Percentiles rank a stretch among this genome's conserved stretches.
phyloP scores from a whole-genome alignment of 345 rosid genomes.

The Sonneratia alba region DNA sequence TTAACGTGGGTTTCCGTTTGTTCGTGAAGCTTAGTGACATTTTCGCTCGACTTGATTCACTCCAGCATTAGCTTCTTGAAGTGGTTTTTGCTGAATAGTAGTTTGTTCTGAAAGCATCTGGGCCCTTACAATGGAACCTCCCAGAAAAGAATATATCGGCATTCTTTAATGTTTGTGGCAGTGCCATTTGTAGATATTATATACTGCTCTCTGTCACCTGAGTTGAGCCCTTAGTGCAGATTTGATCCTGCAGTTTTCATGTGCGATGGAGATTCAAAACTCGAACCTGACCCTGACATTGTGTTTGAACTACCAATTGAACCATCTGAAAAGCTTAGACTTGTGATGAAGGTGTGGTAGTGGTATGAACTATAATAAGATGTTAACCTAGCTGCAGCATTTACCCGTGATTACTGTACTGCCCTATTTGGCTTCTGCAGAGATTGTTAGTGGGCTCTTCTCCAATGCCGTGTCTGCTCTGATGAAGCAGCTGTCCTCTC shows the following conservation, averaged over 20 bases:
- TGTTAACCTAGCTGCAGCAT: neutral
- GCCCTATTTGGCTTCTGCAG: constrained; percentile 32
- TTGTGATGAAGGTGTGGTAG: neutral
- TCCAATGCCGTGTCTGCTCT: constrained; percentile 57
- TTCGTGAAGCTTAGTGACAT: neutral
- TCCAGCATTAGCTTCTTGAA: neutral
- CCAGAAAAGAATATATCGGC: neutral
- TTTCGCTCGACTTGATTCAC: neutral
- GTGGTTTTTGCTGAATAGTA: neutral
- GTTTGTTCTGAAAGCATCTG: neutral
- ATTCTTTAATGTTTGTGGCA: neutral
- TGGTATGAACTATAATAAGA: no score
- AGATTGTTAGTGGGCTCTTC: constrained; percentile 67
- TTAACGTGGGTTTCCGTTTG: neutral
- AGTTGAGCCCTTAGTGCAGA: no score
- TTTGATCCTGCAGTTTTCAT: neutral
- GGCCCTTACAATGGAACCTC: neutral
- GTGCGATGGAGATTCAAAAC: neutral
- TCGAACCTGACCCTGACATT: neutral
- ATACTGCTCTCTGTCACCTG: neutral
- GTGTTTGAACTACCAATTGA: neutral
- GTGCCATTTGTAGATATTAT: neutral
- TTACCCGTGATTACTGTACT: constrained; percentile 3
- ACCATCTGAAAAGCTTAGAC: constrained; percentile 1
- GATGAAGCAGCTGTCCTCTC: constrained; percentile 90